phyloP scores from a whole-genome alignment of 192 early-diverging fungal genomes.

The Podila verticillata region DNA sequence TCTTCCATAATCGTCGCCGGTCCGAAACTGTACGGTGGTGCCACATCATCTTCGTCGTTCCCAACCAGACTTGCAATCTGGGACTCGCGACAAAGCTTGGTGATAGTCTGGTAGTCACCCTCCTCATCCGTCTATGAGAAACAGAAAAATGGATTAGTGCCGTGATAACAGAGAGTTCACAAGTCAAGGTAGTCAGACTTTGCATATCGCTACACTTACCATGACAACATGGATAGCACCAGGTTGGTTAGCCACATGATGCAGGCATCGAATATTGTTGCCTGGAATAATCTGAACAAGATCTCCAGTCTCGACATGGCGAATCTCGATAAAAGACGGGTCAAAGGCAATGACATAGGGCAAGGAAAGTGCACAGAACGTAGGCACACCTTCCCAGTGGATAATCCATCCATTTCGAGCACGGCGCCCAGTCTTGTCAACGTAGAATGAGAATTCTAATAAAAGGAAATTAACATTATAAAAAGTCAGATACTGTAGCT shows the following conservation, averaged over 20 bases:
- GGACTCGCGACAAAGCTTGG: constrained; percentile 41
- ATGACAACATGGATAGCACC: constrained; percentile 62
- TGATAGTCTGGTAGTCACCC: constrained; percentile 45
- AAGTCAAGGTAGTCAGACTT: background rate
- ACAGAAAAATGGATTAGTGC: background rate
- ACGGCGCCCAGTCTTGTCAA: constrained; percentile 86
- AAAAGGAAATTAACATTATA: constrained; percentile 2
- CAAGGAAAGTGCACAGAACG: constrained; percentile 80
- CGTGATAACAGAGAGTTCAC: background rate
- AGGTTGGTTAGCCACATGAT: constrained; percentile 54
- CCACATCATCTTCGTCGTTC: constrained; percentile 15
- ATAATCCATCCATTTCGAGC: constrained; percentile 81
- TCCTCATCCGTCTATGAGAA: constrained; percentile 39
- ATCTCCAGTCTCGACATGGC: constrained; percentile 77
- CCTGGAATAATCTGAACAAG: constrained; percentile 65
- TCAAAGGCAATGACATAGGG: constrained; percentile 95
- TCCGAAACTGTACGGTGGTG: constrained; percentile 9
- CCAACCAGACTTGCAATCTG: constrained; percentile 25
- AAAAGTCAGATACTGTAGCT: background rate
- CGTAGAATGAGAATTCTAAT: constrained; percentile 90
- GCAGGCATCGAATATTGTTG: constrained; percentile 66
- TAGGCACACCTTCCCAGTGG: constrained; percentile 88
- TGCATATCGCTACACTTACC: constrained; percentile 16
- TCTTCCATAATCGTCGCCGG: constrained; percentile 34
- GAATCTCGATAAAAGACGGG: constrained; percentile 89